Percentiles rank a stretch among this genome's conserved stretches.
phyloP scores from a whole-genome alignment of 805 yeast species.

The Candida nemodendra region DNA sequence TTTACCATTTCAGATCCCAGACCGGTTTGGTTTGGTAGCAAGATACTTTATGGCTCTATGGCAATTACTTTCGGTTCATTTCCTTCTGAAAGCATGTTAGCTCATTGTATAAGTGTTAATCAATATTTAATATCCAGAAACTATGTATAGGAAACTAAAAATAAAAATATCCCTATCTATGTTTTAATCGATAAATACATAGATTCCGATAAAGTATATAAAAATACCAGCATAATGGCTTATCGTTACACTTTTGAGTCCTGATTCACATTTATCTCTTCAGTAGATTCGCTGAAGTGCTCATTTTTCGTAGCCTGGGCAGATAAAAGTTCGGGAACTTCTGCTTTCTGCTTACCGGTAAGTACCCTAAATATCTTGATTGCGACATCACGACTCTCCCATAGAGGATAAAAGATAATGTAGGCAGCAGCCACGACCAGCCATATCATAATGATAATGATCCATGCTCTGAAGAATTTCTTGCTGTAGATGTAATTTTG shows the following conservation, averaged over 20 bases:
- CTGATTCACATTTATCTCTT: constrained; percentile 7
- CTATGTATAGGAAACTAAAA: too few species aligned
- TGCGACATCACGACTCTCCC: constrained; percentile 31
- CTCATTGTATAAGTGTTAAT: too few species aligned
- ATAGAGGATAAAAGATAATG: constrained; percentile 34
- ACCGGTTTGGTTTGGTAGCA: too few species aligned
- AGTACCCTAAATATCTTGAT: constrained; percentile 13
- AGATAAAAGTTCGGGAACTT: constrained; percentile 14
- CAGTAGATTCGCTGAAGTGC: constrained; percentile 6
- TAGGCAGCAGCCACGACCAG: constrained; percentile 30
- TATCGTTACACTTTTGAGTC: constrained; percentile 2
- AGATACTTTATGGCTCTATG: too few species aligned
- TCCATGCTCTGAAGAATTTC: constrained; percentile 34
- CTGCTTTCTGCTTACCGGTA: constrained; percentile 18
- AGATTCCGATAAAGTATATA: background rate
- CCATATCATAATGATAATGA: constrained; percentile 37
- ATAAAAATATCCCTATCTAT: too few species aligned
- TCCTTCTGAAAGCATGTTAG: too few species aligned
- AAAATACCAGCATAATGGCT: background rate
- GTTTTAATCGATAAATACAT: too few species aligned
- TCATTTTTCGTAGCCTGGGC: constrained; percentile 13
- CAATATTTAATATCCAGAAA: too few species aligned
- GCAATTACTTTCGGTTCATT: too few species aligned
- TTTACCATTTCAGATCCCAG: too few species aligned
- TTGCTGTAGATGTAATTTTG: constrained; percentile 32